Evolutionary conservation across 164 flowering plant species (phyloP).

Genomic region (Magnolia officinalis): DNA sequence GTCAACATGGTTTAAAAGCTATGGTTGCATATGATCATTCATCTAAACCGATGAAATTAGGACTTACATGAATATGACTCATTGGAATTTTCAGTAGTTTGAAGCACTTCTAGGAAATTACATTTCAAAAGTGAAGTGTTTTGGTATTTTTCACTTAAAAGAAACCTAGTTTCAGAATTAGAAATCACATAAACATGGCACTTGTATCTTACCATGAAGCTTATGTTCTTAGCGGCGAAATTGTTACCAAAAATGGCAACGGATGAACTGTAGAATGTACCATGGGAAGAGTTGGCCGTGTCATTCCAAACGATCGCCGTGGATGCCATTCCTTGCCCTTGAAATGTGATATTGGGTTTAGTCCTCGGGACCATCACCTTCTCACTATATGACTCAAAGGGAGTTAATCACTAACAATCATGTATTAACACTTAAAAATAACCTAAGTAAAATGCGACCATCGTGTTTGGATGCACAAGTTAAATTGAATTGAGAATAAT

Average conservation of each 20-base stretch:
- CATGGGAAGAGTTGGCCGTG: conserved; percentile 74
- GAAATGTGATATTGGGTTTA: conserved; percentile 81
- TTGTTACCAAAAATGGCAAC: conserved; percentile 69
- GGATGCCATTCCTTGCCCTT: conserved; percentile 78
- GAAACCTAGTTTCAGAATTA: not conserved
- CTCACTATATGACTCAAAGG: conserved; percentile 42
- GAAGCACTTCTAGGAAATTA: too few species aligned
- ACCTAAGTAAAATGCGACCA: too few species aligned
- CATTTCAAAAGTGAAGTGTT: too few species aligned
- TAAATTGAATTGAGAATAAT: too few species aligned
- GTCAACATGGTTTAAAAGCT: too few species aligned
- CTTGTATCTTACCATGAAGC: conserved; percentile 73
- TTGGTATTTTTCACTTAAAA: too few species aligned
- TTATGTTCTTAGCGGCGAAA: conserved; percentile 86
- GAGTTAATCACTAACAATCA: not conserved
- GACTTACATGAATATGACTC: too few species aligned
- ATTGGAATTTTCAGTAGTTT: too few species aligned
- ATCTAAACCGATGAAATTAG: too few species aligned
- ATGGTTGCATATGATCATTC: too few species aligned
- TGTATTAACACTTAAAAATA: too few species aligned
- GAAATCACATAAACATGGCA: not conserved
- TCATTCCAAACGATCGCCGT: conserved; percentile 90
- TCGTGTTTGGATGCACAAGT: too few species aligned
- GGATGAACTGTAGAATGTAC: conserved; percentile 79
- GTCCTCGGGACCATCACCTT: conserved; percentile 63